Evolutionary conservation across 2,329 filamentous ascomycete species (phyloP), one percentile per base, ranked within the genome.

Genomic region (Rutstroemia sp.): DNA sequence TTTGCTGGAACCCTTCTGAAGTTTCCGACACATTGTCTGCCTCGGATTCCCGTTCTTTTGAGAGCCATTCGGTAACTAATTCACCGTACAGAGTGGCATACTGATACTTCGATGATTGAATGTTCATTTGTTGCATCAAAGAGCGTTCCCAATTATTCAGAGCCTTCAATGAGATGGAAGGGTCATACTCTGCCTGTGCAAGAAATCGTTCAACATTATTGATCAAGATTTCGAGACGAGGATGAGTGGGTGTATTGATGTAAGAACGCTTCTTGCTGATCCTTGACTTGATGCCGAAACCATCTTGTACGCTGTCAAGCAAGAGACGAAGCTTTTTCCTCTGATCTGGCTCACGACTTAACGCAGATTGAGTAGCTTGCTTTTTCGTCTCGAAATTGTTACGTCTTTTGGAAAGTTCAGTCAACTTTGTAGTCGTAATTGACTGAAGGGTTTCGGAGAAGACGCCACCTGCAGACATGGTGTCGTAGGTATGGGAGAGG

Each of bases 41-140:
- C 5, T n/a, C 10, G 5, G 44, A 42, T 27, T 48, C 25, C 12
- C 25, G 58, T 44, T 66, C 67, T 5, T 70, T 64, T 1, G 71
- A 69, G 50, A 83, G 68, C 75, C 78, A 82, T 60, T 82, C 79
- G 0, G 73, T 78, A 12, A 82, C 76, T 23, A 85, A 67, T 41
- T 75, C 67, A 17, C 78, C 76, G 64, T 83, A 84, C 34, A 85
- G 72, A 6, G 73, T 71, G 0, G 80, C 80, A 63, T 82, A 79
- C 17, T 79, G 73, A 61, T 81, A 77, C 57, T 78, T 80, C 49
- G 75, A 72, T n/a, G 74, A 74, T 60, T 81, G 73, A n/a, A 75
- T 70, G 14, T 72, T 65, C 5, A 84, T 61, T 37, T 76, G 73
- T 25, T 72, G 66, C 37, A 73, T 68, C n/a, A 84, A 64, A 23